phyloP scores from a whole-genome alignment of 331 rosid genomes.

The Telfairia occidentalis region DNA sequence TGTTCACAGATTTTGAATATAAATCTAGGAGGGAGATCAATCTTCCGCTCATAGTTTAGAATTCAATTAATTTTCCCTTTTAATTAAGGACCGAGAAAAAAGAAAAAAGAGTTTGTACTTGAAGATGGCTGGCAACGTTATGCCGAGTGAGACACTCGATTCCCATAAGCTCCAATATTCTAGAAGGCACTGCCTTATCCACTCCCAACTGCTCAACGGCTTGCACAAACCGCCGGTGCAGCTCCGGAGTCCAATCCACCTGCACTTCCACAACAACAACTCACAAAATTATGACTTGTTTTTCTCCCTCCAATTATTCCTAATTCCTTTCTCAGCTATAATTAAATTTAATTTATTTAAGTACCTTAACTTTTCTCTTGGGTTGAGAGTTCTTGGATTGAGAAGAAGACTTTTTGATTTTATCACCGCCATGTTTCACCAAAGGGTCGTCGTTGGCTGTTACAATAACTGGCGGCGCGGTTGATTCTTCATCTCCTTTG shows the following conservation, averaged over 20 bases:
- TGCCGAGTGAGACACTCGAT: constrained; percentile 93
- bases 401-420: constrained; percentile 42
- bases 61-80: too few relatives aligned
- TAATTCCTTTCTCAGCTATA: too few relatives aligned
- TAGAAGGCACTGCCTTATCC: constrained; percentile 93
- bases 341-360: too few relatives aligned
- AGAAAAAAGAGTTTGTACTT: too few relatives aligned
- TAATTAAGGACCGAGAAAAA: too few relatives aligned
- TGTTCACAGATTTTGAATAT: too few relatives aligned
- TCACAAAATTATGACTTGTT: too few relatives aligned
- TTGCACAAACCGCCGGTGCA: constrained; percentile 79
- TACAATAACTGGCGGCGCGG: neutral
- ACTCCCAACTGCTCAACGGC: constrained; percentile 97
- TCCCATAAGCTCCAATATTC: constrained; percentile 94
- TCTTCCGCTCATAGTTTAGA: too few relatives aligned
- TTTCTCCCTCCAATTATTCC: too few relatives aligned
- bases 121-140: constrained; percentile 95
- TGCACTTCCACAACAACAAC: constrained; percentile 18
- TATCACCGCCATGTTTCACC: constrained; percentile 19
- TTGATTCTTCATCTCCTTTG: constrained; percentile 28
- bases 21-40: too few relatives aligned
- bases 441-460: constrained; percentile 14
- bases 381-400: constrained; percentile 56
- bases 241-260: constrained; percentile 99
- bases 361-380: constrained; percentile 83